Conservation (phyloP, 768 basidiomycete species). For the Russula sp. region DNA sequence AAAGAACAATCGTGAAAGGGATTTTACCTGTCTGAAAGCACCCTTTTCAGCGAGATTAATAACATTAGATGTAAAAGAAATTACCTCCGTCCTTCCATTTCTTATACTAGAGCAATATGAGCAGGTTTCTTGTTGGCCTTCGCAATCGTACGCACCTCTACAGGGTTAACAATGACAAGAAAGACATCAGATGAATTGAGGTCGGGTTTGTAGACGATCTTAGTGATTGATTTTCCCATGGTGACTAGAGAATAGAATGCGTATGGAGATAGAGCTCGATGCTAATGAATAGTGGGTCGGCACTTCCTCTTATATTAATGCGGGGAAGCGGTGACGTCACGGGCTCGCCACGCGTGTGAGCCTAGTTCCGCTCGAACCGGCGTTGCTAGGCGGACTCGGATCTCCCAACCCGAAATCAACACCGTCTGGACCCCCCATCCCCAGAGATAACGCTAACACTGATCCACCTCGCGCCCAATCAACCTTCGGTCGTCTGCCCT, state of each 20-base stretch:
- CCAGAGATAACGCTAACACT: neutral
- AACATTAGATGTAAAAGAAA: slow-evolving; percentile 26
- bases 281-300: neutral
- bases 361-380: neutral
- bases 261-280: neutral
- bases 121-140: neutral
- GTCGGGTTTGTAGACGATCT: slow-evolving; percentile 78
- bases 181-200: slow-evolving; percentile 67
- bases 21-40: slow-evolving; percentile 59
- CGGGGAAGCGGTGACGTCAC: slow-evolving; percentile 18
- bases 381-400: no score
- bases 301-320: slow-evolving; percentile 24
- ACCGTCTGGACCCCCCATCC: neutral
- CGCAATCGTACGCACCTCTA: slow-evolving; percentile 43
- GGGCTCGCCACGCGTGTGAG: slow-evolving; percentile 3
- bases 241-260: slow-evolving; percentile 14
- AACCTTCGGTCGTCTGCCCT: neutral
- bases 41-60: slow-evolving; percentile 22
- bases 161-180: slow-evolving; percentile 59
- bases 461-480: slow-evolving; percentile 16
- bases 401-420: neutral
- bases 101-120: slow-evolving; percentile 45
- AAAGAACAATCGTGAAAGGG: slow-evolving; percentile 49
- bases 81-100: slow-evolving; percentile 79
- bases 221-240: slow-evolving; percentile 48